Evolutionary conservation across 2,329 filamentous ascomycete genomes (phyloP), one percentile per base, ranked within the genome.

Genomic region (Drechmeria coniospora): DNA sequence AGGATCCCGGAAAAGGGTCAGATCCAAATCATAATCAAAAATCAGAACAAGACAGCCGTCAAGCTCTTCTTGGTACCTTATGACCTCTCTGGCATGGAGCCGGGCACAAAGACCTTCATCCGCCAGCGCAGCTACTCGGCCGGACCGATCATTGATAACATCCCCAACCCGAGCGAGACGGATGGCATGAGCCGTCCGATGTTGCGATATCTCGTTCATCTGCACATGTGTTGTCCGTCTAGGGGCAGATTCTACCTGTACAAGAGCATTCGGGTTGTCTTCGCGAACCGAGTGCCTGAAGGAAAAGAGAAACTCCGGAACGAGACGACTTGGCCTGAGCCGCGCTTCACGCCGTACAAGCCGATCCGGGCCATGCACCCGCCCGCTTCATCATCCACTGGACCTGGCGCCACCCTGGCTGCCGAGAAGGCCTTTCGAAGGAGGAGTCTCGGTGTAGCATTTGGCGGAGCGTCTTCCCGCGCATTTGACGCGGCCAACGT

Each of bases 21-120:
- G 51, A 62, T 98, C 10, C 90, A 98, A 44, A 92, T 98, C 37
- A 78, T 98, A 35, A 82, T 98, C 49, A 95, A 95, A 50, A 98
- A 95, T 43, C 87, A 86, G 11, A 93, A 95, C 57, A 95, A 95
- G 49, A 95, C 90, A 4, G 90, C 90, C 1, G 87, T 95, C 30
- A 95, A 98, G 51, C 62, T 98, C 1, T 95, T 95, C 41, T 64
- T 95, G 15, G 73, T 98, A 3, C 90, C 87, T 0, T 98, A 95
- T 42, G 84, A 95, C 47, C 61, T 98, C 1, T 67, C 73, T 1
- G 87, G 83, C 28, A 98, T 98, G 87, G 79, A 90, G 35, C 70
- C 83, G 0, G 84, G 84, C 0, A 92, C 83, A 11, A 95, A 95
- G 53, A 98, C 90, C 0, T 95, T 95, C 42, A 79, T 98, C 34